A percentile compares a stretch with the other conserved stretches of the same genome.
Conservation (phyloP, 257 asterid genomes). For the Solanum pinnatisectum region DNA sequence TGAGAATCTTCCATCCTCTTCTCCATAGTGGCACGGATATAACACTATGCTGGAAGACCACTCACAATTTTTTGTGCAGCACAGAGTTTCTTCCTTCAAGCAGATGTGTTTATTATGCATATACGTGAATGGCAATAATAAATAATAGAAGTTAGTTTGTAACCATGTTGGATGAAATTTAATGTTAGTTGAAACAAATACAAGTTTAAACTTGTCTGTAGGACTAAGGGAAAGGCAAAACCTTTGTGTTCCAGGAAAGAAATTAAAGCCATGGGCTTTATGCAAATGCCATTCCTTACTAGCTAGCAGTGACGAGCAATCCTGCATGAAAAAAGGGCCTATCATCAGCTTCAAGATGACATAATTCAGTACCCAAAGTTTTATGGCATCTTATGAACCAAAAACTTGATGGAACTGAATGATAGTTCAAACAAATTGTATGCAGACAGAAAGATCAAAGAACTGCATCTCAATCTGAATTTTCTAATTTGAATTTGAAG, state of each 20-base stretch:
- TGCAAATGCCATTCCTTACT: conserved; percentile 68
- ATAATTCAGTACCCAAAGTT: not conserved
- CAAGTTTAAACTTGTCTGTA: not conserved
- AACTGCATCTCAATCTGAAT: not conserved
- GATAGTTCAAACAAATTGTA: not conserved
- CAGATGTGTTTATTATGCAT: not conserved
- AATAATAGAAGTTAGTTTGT: not conserved
- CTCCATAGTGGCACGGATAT: not conserved
- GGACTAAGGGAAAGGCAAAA: conserved; percentile 7
- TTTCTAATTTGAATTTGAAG: not conserved
- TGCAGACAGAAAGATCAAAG: not conserved
- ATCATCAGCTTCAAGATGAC: not conserved
- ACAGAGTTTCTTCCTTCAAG: not conserved
- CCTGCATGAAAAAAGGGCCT: conserved; percentile 29
- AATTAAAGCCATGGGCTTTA: conserved; percentile 83
- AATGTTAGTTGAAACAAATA: not conserved
- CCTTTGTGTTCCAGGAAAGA: conserved; percentile 96
- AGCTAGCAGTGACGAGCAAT: conserved; percentile 64
- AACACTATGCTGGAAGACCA: not conserved
- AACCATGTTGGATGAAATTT: not conserved
- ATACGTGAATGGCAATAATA: not conserved
- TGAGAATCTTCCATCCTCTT: not conserved
- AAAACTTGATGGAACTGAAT: not conserved
- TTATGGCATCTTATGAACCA: not conserved
- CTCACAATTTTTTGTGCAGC: not conserved